Evolutionary conservation across 805 yeast species (phyloP).

Genomic region (Priceomyces castillae): DNA sequence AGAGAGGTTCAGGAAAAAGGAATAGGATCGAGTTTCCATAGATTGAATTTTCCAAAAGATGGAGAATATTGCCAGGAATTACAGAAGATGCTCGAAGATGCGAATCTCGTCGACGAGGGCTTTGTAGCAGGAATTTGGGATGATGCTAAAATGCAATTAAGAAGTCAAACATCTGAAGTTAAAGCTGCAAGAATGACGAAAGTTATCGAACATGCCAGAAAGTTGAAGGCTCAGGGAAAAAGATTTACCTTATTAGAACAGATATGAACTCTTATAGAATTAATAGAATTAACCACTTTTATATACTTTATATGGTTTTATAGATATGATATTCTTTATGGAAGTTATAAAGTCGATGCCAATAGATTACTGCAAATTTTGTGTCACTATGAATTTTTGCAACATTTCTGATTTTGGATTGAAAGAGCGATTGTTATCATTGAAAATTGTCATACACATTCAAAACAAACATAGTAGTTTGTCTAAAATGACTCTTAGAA

Average conservation of each 20-base stretch:
- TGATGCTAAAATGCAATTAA: slow-evolving; percentile 4
- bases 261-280: background rate
- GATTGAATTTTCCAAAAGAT: slow-evolving; percentile 54
- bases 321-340: background rate
- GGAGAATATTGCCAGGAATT: slow-evolving; percentile 54
- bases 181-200: slow-evolving; percentile 9
- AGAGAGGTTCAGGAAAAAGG: slow-evolving; percentile 27
- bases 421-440: too few relatives aligned
- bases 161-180: slow-evolving; percentile 5
- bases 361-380: background rate
- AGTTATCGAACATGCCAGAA: slow-evolving; percentile 9
- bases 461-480: too few relatives aligned
- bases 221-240: slow-evolving; percentile 9
- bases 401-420: background rate
- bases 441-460: too few relatives aligned
- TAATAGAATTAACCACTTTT: background rate
- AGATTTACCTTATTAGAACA: background rate
- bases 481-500: too few relatives aligned
- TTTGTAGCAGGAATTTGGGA: slow-evolving; percentile 11
- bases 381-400: background rate
- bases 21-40: slow-evolving; percentile 25
- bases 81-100: slow-evolving; percentile 12
- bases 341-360: background rate
- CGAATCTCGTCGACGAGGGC: slow-evolving; percentile 5
- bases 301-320: too few relatives aligned